Percentiles rank a stretch among this genome's conserved stretches.
Evolutionary conservation across 139 green algal genomes (phyloP).

Genomic region (Tetraselmis striata): DNA sequence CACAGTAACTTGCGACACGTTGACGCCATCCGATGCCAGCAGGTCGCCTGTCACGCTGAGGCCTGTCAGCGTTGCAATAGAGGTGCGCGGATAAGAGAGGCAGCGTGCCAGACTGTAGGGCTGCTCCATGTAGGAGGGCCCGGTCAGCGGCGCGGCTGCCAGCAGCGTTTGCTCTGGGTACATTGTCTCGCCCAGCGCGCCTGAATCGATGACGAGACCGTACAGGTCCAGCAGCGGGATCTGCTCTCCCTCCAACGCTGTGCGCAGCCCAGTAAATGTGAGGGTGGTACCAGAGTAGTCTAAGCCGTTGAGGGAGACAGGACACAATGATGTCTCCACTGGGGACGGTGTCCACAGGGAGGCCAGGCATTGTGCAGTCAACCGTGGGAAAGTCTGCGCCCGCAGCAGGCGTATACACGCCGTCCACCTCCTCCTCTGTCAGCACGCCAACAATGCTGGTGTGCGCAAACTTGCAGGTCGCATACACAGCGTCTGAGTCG

Average conservation of each 20-base stretch:
- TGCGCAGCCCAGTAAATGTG: neutral
- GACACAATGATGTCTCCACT: neutral
- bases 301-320: neutral
- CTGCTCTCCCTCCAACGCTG: neutral
- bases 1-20: neutral
- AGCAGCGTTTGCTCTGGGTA: neutral
- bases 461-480: neutral
- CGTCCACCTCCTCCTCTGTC: neutral
- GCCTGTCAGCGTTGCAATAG: neutral
- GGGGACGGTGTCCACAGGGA: neutral
- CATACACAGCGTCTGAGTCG: neutral
- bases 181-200: neutral
- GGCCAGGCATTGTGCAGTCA: neutral
- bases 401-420: neutral
- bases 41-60: neutral
- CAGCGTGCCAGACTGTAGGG: neutral
- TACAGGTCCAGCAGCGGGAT: neutral
- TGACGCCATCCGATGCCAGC: neutral
- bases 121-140: neutral
- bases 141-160: neutral
- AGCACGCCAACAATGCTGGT: neutral
- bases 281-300: neutral
- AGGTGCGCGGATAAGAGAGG: neutral
- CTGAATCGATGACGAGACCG: neutral
- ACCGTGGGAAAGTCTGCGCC: neutral